Evolutionary conservation across 2,329 filamentous ascomycete species (phyloP).

Genomic region (Cordyceps militaris): DNA sequence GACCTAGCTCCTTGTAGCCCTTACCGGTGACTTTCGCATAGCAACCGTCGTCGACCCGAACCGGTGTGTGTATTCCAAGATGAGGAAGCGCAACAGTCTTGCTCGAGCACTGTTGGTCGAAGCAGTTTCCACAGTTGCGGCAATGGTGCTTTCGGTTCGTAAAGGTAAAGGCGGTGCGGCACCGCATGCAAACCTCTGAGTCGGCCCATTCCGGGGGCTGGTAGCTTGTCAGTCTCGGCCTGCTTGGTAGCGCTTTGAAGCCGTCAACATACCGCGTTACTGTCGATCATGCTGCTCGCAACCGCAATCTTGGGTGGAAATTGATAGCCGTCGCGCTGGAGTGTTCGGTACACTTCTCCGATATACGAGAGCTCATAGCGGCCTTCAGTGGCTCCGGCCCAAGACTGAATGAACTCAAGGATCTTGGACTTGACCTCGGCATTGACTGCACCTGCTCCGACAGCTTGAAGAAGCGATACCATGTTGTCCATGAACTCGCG

Average conservation of each 20-base stretch:
- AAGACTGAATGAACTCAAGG: slow-evolving; percentile 85
- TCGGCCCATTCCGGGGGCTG: slow-evolving; percentile 96
- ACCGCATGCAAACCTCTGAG: slow-evolving; percentile 98
- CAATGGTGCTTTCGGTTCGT: slow-evolving; percentile 99
- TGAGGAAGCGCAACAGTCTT: slow-evolving; percentile 86
- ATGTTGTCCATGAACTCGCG: slow-evolving; percentile 98
- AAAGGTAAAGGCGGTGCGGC: slow-evolving; percentile 89
- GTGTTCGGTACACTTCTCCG: slow-evolving; percentile 72
- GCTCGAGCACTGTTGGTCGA: slow-evolving; percentile 89
- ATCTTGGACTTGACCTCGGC: slow-evolving; percentile 83
- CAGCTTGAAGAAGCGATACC: slow-evolving; percentile 78
- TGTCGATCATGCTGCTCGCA: slow-evolving; percentile 96
- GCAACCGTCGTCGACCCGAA: slow-evolving; percentile 93
- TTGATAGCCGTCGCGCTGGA: slow-evolving; percentile 78
- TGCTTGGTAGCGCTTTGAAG: not conserved
- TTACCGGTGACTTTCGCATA: slow-evolving; percentile 83
- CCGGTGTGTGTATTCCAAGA: slow-evolving; percentile 82
- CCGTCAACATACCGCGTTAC: slow-evolving; percentile 60
- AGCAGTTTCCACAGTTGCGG: slow-evolving; percentile 94
- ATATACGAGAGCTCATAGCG: slow-evolving; percentile 80
- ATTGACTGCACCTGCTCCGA: slow-evolving; percentile 68
- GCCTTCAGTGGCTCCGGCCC: slow-evolving; percentile 84
- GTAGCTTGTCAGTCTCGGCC: not conserved
- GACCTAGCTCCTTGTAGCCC: slow-evolving; percentile 30
- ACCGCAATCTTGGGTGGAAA: slow-evolving; percentile 85